Conservation (phyloP, 2,329 filamentous ascomycete genomes). For the Aspergillus niger region DNA sequence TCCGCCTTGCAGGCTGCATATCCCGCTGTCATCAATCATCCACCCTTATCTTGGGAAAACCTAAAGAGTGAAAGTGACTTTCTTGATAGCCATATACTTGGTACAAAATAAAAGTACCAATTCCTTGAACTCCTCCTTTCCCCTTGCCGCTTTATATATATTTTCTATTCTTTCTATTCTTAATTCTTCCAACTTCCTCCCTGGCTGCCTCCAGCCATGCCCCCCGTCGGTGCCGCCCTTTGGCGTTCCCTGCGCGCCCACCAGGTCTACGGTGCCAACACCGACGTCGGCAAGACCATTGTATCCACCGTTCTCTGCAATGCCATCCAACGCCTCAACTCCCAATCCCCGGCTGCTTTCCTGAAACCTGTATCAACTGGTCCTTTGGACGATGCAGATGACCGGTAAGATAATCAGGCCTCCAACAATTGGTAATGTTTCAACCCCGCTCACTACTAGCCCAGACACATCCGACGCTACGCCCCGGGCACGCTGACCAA, state of each 20-base stretch:
- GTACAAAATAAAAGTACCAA: neutral
- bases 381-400: constrained; percentile 67
- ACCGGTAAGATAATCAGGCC: constrained; percentile 50
- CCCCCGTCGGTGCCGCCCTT: constrained; percentile 61
- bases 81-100: neutral
- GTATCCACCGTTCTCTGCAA: constrained; percentile 72
- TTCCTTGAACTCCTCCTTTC: neutral
- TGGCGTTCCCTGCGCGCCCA: constrained; percentile 69
- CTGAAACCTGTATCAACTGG: constrained; percentile 84
- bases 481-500: constrained; percentile 59
- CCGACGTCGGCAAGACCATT: constrained; percentile 82
- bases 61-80: no score
- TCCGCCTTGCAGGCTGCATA: neutral
- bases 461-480: constrained; percentile 63
- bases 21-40: neutral
- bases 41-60: no score
- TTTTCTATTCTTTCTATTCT: neutral
- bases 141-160: no score
- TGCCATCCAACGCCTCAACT: constrained; percentile 52
- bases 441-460: neutral
- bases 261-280: constrained; percentile 82
- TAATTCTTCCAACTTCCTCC: neutral
- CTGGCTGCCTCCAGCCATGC: constrained; percentile 31
- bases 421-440: neutral
- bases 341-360: constrained; percentile 59